A percentile compares a stretch with the other conserved stretches of the same genome.
These are phyloP conservation scores for Bondarzewia mesenterica DNA, from an alignment of 1,284 basidiomycete genomes.

Conservation along the genomic window DNA sequence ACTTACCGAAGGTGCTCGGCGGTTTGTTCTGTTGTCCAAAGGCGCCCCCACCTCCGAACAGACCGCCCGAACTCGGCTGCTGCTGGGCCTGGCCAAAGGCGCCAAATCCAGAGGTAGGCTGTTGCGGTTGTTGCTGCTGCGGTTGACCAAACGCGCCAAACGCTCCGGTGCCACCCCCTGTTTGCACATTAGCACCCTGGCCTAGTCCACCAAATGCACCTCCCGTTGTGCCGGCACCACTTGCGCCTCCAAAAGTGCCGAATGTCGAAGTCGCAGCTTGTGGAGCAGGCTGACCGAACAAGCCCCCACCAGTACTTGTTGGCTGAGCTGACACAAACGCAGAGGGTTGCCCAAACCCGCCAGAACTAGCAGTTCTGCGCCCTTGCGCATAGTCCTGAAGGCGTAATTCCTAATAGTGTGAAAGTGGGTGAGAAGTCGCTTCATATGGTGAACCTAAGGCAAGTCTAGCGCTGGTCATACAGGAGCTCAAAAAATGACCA, in stretches of 20 bases:
- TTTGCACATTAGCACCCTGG: constrained; percentile 21
- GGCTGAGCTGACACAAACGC: constrained; percentile 33
- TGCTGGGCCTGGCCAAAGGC: constrained; percentile 29
- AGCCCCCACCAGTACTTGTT: constrained; percentile 11
- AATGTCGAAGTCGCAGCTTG: constrained; percentile 22
- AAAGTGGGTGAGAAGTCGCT: neutral
- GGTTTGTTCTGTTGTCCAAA: constrained; percentile 12
- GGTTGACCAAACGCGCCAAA: constrained; percentile 30
- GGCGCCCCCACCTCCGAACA: constrained; percentile 17
- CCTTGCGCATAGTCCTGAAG: constrained; percentile 69
- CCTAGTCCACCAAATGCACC: constrained; percentile 36
- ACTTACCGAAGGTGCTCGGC: constrained; percentile 20
- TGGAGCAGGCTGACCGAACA: constrained; percentile 24
- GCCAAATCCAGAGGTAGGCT: constrained; percentile 21
- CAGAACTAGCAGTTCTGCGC: constrained; percentile 50
- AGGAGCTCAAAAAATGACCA: too few relatives aligned
- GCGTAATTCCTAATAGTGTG: constrained; percentile 51
- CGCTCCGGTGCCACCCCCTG: constrained; percentile 12
- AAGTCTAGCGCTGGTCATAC: constrained; percentile 17
- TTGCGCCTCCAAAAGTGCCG: constrained; percentile 20
- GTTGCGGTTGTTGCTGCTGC: constrained; percentile 18
- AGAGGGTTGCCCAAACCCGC: constrained; percentile 36
- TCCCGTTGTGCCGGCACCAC: constrained; percentile 14
- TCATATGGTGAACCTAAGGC: neutral
- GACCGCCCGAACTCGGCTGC: constrained; percentile 16